Conservation (phyloP, 2,329 filamentous ascomycete species). For the Bimuria novae-zelandiae region DNA sequence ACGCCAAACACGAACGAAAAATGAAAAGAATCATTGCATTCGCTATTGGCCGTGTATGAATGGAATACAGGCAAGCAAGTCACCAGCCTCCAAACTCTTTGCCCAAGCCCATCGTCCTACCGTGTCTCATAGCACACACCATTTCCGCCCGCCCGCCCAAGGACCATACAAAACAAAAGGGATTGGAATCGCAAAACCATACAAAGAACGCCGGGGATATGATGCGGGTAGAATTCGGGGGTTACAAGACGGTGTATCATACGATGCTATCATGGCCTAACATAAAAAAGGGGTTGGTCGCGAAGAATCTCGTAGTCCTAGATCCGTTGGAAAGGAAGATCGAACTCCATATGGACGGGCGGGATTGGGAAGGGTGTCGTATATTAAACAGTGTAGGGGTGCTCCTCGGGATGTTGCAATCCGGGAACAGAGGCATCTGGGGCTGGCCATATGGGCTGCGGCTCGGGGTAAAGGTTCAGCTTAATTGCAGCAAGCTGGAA, state of each 20-base stretch:
- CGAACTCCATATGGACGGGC: slow-evolving; percentile 18
- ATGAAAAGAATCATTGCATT: slow-evolving; percentile 27
- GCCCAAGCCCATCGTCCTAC: slow-evolving; percentile 21
- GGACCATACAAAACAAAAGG: slow-evolving; percentile 24
- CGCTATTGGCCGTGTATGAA: slow-evolving; percentile 24
- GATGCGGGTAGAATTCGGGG: slow-evolving; percentile 44
- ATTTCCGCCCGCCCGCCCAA: slow-evolving; percentile 22
- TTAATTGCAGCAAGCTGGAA: slow-evolving; percentile 6
- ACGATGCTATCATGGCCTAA: slow-evolving; percentile 43
- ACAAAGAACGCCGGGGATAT: slow-evolving; percentile 48
- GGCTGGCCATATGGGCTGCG: slow-evolving; percentile 15
- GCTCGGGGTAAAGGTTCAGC: background rate
- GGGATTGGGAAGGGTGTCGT: slow-evolving; percentile 31
- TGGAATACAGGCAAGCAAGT: slow-evolving; percentile 13
- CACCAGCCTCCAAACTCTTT: slow-evolving; percentile 17
- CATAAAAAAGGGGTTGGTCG: slow-evolving; percentile 38
- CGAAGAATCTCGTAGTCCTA: slow-evolving; percentile 16
- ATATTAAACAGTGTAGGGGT: slow-evolving; percentile 32
- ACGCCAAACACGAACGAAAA: background rate
- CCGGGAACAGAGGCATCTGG: slow-evolving; percentile 16
- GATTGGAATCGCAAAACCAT: slow-evolving; percentile 22
- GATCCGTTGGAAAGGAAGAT: slow-evolving; percentile 12
- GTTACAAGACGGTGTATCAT: slow-evolving; percentile 51
- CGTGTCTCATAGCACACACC: slow-evolving; percentile 23
- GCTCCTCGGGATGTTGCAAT: slow-evolving; percentile 16